Percentiles rank a stretch among this genome's conserved stretches.
Evolutionary conservation across 2,329 filamentous ascomycete genomes (phyloP).

Genomic region (Phaeoacremonium minimum): DNA sequence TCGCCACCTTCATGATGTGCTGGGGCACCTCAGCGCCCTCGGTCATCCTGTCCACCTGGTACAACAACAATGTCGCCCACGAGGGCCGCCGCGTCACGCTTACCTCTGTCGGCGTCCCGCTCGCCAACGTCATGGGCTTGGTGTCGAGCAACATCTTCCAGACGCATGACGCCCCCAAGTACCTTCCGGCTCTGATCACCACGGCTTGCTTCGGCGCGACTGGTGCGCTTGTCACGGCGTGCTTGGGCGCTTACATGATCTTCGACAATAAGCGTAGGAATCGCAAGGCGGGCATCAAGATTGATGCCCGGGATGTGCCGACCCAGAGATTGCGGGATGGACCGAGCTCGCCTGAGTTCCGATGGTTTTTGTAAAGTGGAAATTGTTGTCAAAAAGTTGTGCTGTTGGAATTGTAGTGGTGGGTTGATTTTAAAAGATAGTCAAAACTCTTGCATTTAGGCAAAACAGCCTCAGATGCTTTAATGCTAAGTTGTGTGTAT

Average conservation of each 20-base stretch:
- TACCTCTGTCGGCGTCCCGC: conserved; percentile 67
- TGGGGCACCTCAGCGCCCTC: conserved; percentile 74
- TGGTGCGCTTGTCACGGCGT: conserved; percentile 49
- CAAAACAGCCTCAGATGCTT: too few species aligned
- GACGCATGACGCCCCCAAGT: conserved; percentile 56
- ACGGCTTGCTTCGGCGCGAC: conserved; percentile 60
- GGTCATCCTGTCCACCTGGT: conserved; percentile 62
- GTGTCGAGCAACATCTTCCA: conserved; percentile 66
- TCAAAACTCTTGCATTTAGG: too few species aligned
- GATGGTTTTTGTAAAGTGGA: conserved; percentile 47
- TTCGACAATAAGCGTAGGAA: conserved; percentile 61
- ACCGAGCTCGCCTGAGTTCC: conserved; percentile 46
- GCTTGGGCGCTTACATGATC: conserved; percentile 61
- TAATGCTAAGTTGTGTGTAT: too few species aligned
- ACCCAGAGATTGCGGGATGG: conserved; percentile 53
- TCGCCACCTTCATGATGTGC: conserved; percentile 77
- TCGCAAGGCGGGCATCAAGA: conserved; percentile 44
- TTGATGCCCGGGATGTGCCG: conserved; percentile 52
- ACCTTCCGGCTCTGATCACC: conserved; percentile 61
- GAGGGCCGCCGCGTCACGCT: conserved; percentile 68
- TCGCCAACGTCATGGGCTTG: conserved; percentile 74
- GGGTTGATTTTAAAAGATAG: too few species aligned
- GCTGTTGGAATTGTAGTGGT: too few species aligned
- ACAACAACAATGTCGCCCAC: conserved; percentile 80
- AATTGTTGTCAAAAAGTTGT: too few species aligned